Conservation (phyloP, 371 early-diverging fungal species). For the Rhizopus stolonifer region DNA sequence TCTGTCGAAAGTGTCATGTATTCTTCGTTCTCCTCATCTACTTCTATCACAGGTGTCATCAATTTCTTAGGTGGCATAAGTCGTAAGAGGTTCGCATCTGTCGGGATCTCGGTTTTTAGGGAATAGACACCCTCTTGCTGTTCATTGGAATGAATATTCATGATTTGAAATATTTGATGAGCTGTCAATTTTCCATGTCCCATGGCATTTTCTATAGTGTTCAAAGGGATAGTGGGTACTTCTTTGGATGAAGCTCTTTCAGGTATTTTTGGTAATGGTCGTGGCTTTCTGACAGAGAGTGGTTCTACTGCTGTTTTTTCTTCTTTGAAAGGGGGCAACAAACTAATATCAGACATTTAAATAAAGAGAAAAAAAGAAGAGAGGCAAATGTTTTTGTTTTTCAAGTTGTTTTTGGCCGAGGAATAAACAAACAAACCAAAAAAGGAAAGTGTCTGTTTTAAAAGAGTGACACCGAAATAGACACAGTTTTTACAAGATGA, state of each 20-base stretch:
- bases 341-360: conserved; percentile 52
- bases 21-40: conserved; percentile 17
- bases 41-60: conserved; percentile 23
- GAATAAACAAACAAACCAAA: conserved; percentile 1
- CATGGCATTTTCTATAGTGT: neutral
- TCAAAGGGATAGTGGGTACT: conserved; percentile 1
- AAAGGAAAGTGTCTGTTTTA: neutral
- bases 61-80: neutral
- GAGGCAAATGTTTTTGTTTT: neutral
- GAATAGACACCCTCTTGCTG: conserved; percentile 19
- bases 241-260: conserved; percentile 11
- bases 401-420: neutral
- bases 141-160: conserved; percentile 8
- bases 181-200: conserved; percentile 12
- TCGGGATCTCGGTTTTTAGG: conserved; percentile 19
- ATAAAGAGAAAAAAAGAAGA: neutral
- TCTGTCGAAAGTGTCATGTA: neutral
- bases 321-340: neutral
- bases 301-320: conserved; percentile 40
- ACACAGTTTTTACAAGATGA: too few relatives aligned
- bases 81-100: neutral
- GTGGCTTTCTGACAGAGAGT: conserved; percentile 16
- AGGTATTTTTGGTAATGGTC: conserved; percentile 24
- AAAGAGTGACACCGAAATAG: too few relatives aligned
- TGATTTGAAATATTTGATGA: conserved; percentile 19